Base-by-base conservation (phyloP, 192 early-diverging fungal genomes). In the Lunasporangiospora selenospora region DNA sequence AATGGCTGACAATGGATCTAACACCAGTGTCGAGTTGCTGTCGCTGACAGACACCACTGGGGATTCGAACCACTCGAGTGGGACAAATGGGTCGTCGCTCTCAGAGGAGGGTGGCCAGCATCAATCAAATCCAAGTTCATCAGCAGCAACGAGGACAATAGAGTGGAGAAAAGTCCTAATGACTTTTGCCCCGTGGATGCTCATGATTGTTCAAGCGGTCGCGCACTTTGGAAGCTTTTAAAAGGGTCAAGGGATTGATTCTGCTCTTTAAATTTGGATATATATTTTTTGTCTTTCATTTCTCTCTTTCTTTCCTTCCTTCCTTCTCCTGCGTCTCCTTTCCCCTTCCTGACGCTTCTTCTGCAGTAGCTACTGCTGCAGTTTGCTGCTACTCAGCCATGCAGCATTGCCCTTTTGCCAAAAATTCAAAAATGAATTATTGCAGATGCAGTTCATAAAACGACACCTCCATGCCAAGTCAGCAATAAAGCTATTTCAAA, bases 11-110 rank as follows among this genome's bases (percentile, higher is more conserved):
- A 2, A 6, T 47, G 13, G 6, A 34, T 24, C 53, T 3, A 44
- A 58, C 1, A 62, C 58, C 23, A 71, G 67, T 38, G 67, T 71
- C 9, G 53, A 71, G 53, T 42, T 71, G 6, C 23, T 71, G 46
- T 33, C 67, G 3, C 15, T 71, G 31, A 52, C 32, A 21, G 39
- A 23, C 12, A 42, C 8, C 29, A 47, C 11, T 21, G 16, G 36
- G 55, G 32, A 9, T 49, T 53, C 15, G 23, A 18, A 13, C 37
- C 45, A 3, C 3, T 40, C 31, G 21, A 40, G 16, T 13, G 21
- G 15, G 21, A 43, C 5, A 19, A 43, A 43, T 13, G 16, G 15
- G 16, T 18, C 5, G 41, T 6, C 16, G 16, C 4, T n/a, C 18
- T 36, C 21, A 54, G 16, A 23, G 54, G 6, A 30, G 32, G 5